Evolutionary conservation across 2,329 filamentous ascomycete species (phyloP).

Genomic region (Aspergillus novofumigatus): DNA sequence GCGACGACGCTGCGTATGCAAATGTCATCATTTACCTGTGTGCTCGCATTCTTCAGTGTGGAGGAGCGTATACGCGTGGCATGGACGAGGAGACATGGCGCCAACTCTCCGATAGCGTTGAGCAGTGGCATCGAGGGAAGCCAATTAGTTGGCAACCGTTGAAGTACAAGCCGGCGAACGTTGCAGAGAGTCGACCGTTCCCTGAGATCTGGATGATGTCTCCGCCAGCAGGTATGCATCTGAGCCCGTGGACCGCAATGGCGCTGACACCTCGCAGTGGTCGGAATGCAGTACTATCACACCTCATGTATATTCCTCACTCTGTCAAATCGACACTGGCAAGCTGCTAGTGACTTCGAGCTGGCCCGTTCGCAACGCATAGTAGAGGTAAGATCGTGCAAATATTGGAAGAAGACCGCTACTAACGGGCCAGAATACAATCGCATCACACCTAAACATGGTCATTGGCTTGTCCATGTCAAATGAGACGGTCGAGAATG

Average conservation of each 20-base stretch:
- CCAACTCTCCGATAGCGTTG: slow-evolving; percentile 22
- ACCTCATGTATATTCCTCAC: slow-evolving; percentile 29
- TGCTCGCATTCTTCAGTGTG: slow-evolving; percentile 35
- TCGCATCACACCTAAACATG: slow-evolving; percentile 25
- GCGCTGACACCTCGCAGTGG: slow-evolving; percentile 18
- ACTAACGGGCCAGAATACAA: slow-evolving; percentile 19
- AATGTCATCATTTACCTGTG: slow-evolving; percentile 39
- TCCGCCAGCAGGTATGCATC: slow-evolving; percentile 27
- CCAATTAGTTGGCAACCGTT: slow-evolving; percentile 32
- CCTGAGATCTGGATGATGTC: slow-evolving; percentile 37
- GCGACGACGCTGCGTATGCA: slow-evolving; percentile 36
- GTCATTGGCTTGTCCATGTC: slow-evolving; percentile 31
- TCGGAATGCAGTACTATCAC: slow-evolving; percentile 39
- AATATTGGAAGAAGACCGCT: not conserved
- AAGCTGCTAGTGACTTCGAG: slow-evolving; percentile 23
- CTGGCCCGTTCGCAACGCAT: slow-evolving; percentile 22
- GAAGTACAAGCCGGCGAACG: slow-evolving; percentile 25
- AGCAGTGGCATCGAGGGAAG: slow-evolving; percentile 27
- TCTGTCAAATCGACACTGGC: slow-evolving; percentile 21
- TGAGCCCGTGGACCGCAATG: not conserved
- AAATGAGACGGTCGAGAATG: slow-evolving; percentile 32
- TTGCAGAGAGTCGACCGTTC: slow-evolving; percentile 24
- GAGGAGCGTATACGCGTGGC: slow-evolving; percentile 13
- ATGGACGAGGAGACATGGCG: slow-evolving; percentile 23
- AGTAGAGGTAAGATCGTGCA: slow-evolving; percentile 20